phyloP scores from a whole-genome alignment of 208 protist genomes.

The Acanthamoeba royreba region DNA sequence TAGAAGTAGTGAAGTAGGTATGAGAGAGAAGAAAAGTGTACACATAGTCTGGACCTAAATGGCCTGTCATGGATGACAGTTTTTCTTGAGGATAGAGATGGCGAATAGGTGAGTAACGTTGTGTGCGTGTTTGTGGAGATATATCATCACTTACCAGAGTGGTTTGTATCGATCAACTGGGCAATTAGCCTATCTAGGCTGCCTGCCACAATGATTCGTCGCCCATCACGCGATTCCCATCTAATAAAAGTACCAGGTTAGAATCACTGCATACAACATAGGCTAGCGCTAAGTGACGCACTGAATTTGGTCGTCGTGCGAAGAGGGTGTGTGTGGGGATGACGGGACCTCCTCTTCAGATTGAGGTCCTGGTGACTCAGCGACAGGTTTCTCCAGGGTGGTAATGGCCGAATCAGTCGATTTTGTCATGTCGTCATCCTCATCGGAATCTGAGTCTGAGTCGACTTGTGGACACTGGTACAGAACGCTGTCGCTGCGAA shows the following conservation, averaged over 20 bases:
- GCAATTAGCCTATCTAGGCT: neutral
- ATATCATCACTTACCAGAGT: neutral
- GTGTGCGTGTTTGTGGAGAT: neutral
- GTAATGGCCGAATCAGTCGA: too few relatives aligned
- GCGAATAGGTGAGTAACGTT: neutral
- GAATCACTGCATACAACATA: too few relatives aligned
- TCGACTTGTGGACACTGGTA: neutral
- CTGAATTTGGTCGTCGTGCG: too few relatives aligned
- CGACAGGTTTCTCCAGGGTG: too few relatives aligned
- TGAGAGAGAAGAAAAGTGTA: slow-evolving; percentile 5
- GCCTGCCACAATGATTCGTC: neutral
- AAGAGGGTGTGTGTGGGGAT: too few relatives aligned
- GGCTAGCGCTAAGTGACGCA: too few relatives aligned
- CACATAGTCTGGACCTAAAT: neutral
- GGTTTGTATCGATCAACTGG: neutral
- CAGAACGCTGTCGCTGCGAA: neutral
- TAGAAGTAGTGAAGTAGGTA: slow-evolving; percentile 9
- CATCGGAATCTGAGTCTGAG: neutral
- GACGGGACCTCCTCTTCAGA: neutral
- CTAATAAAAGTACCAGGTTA: too few relatives aligned
- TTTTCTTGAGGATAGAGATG: neutral
- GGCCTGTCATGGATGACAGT: neutral
- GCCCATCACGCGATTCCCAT: neutral
- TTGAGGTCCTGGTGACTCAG: too few relatives aligned
- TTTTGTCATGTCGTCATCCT: neutral